phyloP scores from a whole-genome alignment of 305 asterid species.

The Solanum chacoense region DNA sequence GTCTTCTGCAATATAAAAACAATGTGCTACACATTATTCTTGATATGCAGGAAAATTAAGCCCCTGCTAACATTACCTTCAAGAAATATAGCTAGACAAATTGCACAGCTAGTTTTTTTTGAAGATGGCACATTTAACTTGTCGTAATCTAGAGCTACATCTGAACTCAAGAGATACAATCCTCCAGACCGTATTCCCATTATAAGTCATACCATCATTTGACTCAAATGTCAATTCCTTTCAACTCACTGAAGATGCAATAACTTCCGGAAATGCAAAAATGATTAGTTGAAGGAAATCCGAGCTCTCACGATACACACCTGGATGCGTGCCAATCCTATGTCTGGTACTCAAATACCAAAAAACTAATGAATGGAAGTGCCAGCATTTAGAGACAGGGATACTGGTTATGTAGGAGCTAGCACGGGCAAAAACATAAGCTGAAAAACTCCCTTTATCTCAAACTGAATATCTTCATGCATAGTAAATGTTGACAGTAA shows the following conservation, averaged over 20 bases:
- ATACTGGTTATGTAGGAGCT: background rate
- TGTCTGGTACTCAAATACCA: background rate
- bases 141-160: background rate
- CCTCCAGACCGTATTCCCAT: background rate
- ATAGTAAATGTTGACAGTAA: background rate
- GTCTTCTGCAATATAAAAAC: background rate
- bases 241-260: background rate
- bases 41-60: background rate
- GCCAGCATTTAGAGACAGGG: background rate
- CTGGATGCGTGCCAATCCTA: background rate
- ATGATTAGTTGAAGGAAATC: background rate
- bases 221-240: background rate
- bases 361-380: background rate
- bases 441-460: background rate
- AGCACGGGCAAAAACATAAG: background rate
- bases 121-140: background rate
- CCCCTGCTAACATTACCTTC: background rate
- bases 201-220: background rate
- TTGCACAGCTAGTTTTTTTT: background rate
- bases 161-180: background rate
- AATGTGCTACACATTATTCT: background rate
- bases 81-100: background rate
- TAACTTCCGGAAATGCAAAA: background rate
- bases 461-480: background rate
- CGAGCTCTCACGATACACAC: background rate